phyloP scores from a whole-genome alignment of 768 basidiomycete genomes.

The Paxillus rubicundulus region DNA sequence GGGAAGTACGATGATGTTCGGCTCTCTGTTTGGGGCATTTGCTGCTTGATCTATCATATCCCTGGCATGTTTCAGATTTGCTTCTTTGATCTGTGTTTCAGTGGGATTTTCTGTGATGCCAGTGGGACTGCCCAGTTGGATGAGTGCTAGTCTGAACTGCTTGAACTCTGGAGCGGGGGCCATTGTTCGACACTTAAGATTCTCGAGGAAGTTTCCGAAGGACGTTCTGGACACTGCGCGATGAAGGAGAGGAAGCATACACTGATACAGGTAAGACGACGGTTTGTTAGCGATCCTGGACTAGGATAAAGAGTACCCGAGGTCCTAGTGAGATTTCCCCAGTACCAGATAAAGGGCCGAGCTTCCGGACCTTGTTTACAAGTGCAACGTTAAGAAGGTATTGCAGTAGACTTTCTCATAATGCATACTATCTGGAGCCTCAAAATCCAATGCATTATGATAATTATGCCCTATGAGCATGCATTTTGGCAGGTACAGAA shows the following conservation, averaged over 20 bases:
- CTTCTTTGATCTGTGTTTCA: constrained; percentile 50
- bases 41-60: constrained; percentile 78
- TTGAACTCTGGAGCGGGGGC: constrained; percentile 45
- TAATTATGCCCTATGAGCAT: no score
- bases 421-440: no score
- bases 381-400: no score
- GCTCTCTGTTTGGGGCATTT: constrained; percentile 42
- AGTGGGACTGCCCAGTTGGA: constrained; percentile 81
- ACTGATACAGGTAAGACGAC: no score
- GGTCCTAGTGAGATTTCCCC: no score
- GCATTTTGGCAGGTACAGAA: no score
- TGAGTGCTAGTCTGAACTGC: constrained; percentile 81
- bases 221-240: constrained; percentile 1
- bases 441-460: no score
- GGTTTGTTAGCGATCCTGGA: no score
- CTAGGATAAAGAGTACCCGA: no score
- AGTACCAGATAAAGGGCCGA: no score
- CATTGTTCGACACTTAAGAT: constrained; percentile 20
- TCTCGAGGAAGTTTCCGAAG: background rate
- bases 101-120: constrained; percentile 27
- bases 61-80: constrained; percentile 80
- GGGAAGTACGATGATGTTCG: constrained; percentile 81
- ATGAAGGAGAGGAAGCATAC: constrained; percentile 19
- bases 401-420: no score
- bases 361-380: no score